Percentiles rank a stretch among this genome's conserved stretches.
These are phyloP conservation scores for Rosa lucieae DNA, from an alignment of 306 rosid species.

Conservation along the genomic window DNA sequence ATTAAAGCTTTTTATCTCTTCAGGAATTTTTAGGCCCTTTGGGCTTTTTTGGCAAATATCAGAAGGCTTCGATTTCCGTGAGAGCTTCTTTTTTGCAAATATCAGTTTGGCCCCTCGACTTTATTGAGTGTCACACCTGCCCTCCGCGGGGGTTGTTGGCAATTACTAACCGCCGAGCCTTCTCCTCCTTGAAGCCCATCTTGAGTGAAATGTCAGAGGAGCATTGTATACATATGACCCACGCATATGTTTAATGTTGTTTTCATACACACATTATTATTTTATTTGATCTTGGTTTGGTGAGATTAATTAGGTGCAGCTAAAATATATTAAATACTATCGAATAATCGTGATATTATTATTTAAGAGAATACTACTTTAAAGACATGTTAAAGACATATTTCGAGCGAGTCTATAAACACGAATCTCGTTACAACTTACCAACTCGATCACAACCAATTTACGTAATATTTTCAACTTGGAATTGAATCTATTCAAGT, in stretches of 20 bases:
- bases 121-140: not conserved
- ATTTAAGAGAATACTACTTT: too few relatives aligned
- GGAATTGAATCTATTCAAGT: too few relatives aligned
- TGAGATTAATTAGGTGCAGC: not conserved
- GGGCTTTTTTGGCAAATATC: not conserved
- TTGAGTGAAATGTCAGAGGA: not conserved
- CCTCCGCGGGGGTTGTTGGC: not conserved
- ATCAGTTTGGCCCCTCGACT: not conserved
- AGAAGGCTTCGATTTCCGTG: conserved; percentile 3
- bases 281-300: not conserved
- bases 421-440: too few relatives aligned
- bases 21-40: not conserved
- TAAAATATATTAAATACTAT: too few relatives aligned
- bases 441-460: too few relatives aligned
- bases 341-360: too few relatives aligned
- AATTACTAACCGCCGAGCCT: not conserved
- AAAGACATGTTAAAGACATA: too few relatives aligned
- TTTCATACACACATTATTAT: not conserved
- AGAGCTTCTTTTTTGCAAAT: not conserved
- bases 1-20: conserved; percentile 1
- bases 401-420: too few relatives aligned
- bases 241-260: not conserved
- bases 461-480: too few relatives aligned
- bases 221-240: not conserved
- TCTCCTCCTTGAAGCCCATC: not conserved